Evolutionary conservation across 306 rosid genomes (phyloP).

Genomic region (Prunus dulcis): DNA sequence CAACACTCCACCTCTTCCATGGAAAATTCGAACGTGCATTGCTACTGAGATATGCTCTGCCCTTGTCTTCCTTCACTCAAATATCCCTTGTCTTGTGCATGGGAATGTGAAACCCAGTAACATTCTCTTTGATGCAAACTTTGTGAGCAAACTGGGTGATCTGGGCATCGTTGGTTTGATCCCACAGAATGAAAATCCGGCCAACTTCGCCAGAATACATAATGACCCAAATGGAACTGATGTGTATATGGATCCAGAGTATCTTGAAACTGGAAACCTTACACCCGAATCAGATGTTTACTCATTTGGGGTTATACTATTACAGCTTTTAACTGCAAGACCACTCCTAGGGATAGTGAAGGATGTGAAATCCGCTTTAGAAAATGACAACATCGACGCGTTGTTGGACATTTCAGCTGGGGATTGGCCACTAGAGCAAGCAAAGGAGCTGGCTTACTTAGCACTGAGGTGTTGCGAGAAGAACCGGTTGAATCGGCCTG

Average conservation of each 20-base stretch:
- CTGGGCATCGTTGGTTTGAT: constrained; percentile 61
- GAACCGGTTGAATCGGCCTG: constrained; percentile 48
- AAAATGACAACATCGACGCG: constrained; percentile 45
- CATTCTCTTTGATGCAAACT: constrained; percentile 81
- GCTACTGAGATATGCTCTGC: constrained; percentile 79
- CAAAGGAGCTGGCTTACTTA: constrained; percentile 57
- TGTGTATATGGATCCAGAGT: constrained; percentile 72
- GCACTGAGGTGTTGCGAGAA: constrained; percentile 74
- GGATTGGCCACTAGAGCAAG: constrained; percentile 79
- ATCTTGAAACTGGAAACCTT: constrained; percentile 52
- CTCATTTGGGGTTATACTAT: constrained; percentile 71
- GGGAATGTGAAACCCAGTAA: constrained; percentile 89
- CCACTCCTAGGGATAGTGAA: constrained; percentile 52
- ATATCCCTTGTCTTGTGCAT: constrained; percentile 62
- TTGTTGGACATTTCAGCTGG: constrained; percentile 86
- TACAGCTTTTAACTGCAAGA: constrained; percentile 66
- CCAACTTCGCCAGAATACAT: constrained; percentile 22
- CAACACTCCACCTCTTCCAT: constrained; percentile 58
- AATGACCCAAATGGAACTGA: constrained; percentile 29
- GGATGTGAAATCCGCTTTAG: constrained; percentile 68
- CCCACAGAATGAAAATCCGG: constrained; percentile 39
- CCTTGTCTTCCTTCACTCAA: constrained; percentile 77
- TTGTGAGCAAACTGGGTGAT: constrained; percentile 65
- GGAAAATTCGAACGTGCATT: constrained; percentile 73
- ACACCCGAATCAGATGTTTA: constrained; percentile 78